phyloP scores from a whole-genome alignment of 805 yeast species.

The Nakazawaea ambrosiae region DNA sequence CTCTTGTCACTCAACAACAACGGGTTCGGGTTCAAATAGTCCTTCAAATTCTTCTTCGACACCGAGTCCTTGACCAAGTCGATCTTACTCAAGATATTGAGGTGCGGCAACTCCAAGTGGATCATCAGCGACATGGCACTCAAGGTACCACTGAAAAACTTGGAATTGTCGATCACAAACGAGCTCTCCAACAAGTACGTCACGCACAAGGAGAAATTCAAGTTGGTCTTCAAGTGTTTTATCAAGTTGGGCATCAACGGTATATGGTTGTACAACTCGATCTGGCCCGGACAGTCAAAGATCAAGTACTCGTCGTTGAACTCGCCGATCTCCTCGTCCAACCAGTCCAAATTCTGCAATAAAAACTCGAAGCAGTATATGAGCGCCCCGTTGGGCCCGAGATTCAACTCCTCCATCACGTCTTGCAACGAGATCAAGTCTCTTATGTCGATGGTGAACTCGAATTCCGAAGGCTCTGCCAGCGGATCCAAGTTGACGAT shows the following conservation, averaged over 20 bases:
- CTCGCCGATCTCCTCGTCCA: conserved; percentile 95
- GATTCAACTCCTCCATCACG: conserved; percentile 88
- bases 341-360: conserved; percentile 88
- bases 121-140: conserved; percentile 99
- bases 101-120: conserved; percentile 87
- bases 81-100: conserved; percentile 79
- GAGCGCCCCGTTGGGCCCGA: conserved; percentile 94
- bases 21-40: conserved; percentile 90
- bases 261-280: conserved; percentile 88
- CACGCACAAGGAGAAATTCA: conserved; percentile 88
- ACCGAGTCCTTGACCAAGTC: conserved; percentile 80
- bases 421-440: conserved; percentile 87
- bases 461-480: conserved; percentile 87
- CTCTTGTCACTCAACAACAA: conserved; percentile 50
- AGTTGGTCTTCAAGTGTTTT: conserved; percentile 69
- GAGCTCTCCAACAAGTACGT: conserved; percentile 91
- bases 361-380: conserved; percentile 91
- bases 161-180: conserved; percentile 82
- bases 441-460: conserved; percentile 86
- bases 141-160: conserved; percentile 91
- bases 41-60: conserved; percentile 69
- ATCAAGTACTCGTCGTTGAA: conserved; percentile 89
- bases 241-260: conserved; percentile 90
- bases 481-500: conserved; percentile 96
- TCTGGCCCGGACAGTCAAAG: conserved; percentile 96